Base-by-base conservation (phyloP, 2,329 filamentous ascomycete species). In the Coniochaeta sp. region DNA sequence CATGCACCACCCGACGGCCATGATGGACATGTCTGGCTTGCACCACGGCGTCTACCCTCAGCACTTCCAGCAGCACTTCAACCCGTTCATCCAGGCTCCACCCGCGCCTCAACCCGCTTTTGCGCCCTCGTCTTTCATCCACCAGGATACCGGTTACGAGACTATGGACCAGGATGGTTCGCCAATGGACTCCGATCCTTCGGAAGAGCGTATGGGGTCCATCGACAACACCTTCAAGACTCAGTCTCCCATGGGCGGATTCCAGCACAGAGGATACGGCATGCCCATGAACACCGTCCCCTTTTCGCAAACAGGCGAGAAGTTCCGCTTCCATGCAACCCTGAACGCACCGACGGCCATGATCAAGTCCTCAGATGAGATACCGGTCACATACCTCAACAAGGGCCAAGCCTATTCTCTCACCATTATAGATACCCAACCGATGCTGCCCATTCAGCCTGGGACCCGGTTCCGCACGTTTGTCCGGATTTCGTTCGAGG, bases 371-470 rank as follows among this genome's bases (percentile, higher is more conserved):
- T 71, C 83, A 1, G 87, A 95, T 54, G 92, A 97, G 66, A 95
- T 97, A 22, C 94, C 94, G 0, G 83, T 97, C n/a, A 96, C 92
- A 0, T 99, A 99, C 65, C 79, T 99, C 18, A 99, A 99, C 73
- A 97, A 97, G 69, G 91, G 92, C 22, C 92, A 97, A 66, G 89
- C 91, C 14, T 99, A 99, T 66, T 88, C 89, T 0, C 75, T 99
- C 16, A 87, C 88, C 2, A 80, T 99, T 26, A 75, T 87, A 46
- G 94, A 99, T 64, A 94, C 87, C 0, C 75, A 77, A 6, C 81
- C 86, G 1, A 74, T 78, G 1, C 70, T 85, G 4, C 77, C 81
- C 2, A 71, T 79, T 30, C 67, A 73, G 0, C 78, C 78, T 4
- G 84, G 83, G 8, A 75, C 85, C 13, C 86, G 81, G 58, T 96